Percentiles rank a stretch among this genome's conserved stretches.
Conservation (phyloP, 2,329 filamentous ascomycete genomes). For the Fusarium sp. region DNA sequence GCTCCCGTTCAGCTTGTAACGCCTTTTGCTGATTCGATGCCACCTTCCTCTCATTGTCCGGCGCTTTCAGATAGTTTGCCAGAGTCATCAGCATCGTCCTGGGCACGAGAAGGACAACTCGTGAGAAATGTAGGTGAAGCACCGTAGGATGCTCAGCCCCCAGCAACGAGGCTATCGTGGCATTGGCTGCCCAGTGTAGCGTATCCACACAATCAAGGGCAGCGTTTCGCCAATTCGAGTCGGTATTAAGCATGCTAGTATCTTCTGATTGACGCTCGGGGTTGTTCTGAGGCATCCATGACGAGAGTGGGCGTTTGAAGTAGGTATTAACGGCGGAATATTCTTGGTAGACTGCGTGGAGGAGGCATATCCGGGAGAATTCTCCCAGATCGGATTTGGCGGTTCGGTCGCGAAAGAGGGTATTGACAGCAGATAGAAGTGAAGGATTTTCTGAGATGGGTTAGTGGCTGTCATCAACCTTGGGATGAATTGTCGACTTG, state of each 20-base stretch:
- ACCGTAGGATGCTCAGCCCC: conserved; percentile 66
- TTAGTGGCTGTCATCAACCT: not conserved
- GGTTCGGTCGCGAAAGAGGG: conserved; percentile 22
- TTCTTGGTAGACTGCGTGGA: conserved; percentile 40
- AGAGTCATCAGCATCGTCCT: conserved; percentile 58
- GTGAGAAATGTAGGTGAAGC: conserved; percentile 65
- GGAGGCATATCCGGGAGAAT: conserved; percentile 34
- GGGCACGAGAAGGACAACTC: conserved; percentile 63
- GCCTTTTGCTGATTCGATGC: conserved; percentile 32
- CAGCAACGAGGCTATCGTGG: conserved; percentile 58
- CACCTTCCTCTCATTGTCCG: not conserved
- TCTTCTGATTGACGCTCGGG: not conserved
- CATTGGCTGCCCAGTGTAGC: conserved; percentile 68
- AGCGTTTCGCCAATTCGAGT: conserved; percentile 55
- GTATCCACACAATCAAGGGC: conserved; percentile 63
- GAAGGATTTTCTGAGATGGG: conserved; percentile 34
- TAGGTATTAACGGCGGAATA: conserved; percentile 29
- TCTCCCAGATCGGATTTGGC: conserved; percentile 38
- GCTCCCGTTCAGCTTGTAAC: conserved; percentile 40
- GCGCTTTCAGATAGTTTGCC: conserved; percentile 42
- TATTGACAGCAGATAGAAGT: conserved; percentile 12
- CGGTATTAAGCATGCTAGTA: rapidly evolving
- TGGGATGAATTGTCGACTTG: not conserved
- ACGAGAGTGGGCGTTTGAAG: conserved; percentile 30
- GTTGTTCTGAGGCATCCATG: conserved; percentile 35